Evolutionary conservation across 1,284 basidiomycete genomes (phyloP), one percentile per base, ranked within the genome.

Genomic region (Fistulinella staudtii): DNA sequence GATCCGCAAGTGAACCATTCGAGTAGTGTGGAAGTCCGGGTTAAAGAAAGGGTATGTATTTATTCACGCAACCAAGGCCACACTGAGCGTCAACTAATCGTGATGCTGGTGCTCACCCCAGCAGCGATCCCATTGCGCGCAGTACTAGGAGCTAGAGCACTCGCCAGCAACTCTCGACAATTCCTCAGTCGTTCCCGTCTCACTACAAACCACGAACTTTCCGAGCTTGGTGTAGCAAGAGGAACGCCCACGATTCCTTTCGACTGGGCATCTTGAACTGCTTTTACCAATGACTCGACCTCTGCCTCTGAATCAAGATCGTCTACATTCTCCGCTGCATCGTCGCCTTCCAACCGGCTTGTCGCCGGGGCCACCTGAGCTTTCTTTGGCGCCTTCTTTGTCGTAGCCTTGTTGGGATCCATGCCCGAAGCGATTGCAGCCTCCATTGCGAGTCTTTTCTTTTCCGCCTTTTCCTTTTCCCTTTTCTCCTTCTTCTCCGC

Each of bases 271-370:
- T 70, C 62, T 27, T 77, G 72, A 10, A 83, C 73, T 3, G 75
- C 69, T 41, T 69, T 72, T 21, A 78, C 69, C 50, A 84, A 68
- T 8, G 74, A 68, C 23, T 80, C 80, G 25, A 82, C 63, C 57
- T 84, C 90, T 15, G 78, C 80, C 55, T 89, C 85, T 3, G 86
- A 89, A 60, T 90, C 87, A 41, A 90, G 55, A 45, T 89, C 86
- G 46, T 89, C 86, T 46, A 87, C 68, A 51, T 88, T 87, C 61
- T 87, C 85, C 36, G 75, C 75, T n/a, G 72, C 69, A 39, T 82
- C 82, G 25, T 79, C 80, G 3, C 73, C 74, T 18, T 71, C 74
- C 25, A 73, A 56, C 36, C 60, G 65, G 3, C 71, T 70, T 1
- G 75, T 69, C 3, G 73, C 72, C 3, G 71, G 66, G 3, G 72